Base-by-base conservation (phyloP, 106 monocot genomes). In the Apostasia shenzhenica region DNA sequence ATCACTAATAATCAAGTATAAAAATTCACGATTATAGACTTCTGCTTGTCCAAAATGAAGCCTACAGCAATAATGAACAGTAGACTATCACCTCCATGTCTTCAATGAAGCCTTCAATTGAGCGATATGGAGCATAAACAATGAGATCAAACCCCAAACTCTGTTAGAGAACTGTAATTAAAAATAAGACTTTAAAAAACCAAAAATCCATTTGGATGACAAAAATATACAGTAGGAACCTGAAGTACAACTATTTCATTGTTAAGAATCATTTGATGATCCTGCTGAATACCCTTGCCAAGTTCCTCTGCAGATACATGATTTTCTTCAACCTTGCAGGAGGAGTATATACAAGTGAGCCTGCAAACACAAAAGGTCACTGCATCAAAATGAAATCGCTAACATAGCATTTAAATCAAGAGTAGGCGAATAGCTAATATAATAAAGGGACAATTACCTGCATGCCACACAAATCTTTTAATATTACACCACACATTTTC, bases 261-360 rank as follows among this genome's bases (percentile, higher is more conserved):
- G 68, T 92, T 86, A 44, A 95, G 81, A 79, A 95, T 95, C 56
- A 92, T 79, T 78, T 88, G 84, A 84, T 86, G 92, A 65, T 95
- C 92, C 64, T 95, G 95, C 67, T 95, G 86, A 76, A 92, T 95
- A 43, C 95, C 95, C 67, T 95, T 92, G 58, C 95, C 95, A 67
- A 95, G 84, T 75, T 95, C 95, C 76, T 95, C 95, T 26, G 95
- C 95, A 68, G 95, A 91, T 41, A 94, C 94, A 69, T 94, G 94
- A 73, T 89, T 95, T 86, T 95, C 94, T 84, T 95, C 94, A 51
- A 91, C 83, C 86, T 95, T 95, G 61, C 95, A 92, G 55, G 95
- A 89, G 63, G 89, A 63, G 79, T 95, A 95, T 73, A 95, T 81
- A 75, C 92, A 95, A 70, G 95, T 95, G 71, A 95, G 69, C 95